These are phyloP conservation scores for Ustilago xerochloae DNA, from an alignment of 1,284 basidiomycete genomes.

Conservation along the genomic window DNA sequence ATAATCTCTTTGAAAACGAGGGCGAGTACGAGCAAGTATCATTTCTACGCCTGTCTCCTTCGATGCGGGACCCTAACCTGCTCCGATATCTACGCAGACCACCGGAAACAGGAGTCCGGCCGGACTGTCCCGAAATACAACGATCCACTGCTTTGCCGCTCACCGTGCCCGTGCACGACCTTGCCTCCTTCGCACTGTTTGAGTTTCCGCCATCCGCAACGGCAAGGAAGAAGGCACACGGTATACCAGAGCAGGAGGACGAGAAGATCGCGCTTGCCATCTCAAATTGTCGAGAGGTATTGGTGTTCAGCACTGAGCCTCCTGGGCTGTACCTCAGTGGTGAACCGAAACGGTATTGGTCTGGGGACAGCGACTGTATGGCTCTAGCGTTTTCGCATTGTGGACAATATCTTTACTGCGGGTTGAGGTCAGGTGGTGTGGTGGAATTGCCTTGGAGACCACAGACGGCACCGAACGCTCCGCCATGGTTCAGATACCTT, in stretches of 20 bases:
- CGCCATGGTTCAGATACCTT: neutral
- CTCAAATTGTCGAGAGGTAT: neutral
- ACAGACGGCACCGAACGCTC: neutral
- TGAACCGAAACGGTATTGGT: neutral
- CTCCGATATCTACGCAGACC: neutral
- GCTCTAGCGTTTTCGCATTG: neutral
- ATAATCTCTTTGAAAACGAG: neutral
- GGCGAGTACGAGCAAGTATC: neutral
- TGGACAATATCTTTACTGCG: slow-evolving; percentile 14
- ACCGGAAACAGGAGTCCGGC: neutral
- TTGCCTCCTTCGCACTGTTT: neutral
- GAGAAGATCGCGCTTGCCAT: neutral
- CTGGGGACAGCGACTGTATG: slow-evolving; percentile 20
- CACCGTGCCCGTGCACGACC: neutral
- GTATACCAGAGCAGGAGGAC: neutral
- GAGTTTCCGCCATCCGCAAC: neutral
- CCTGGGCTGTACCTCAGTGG: neutral
- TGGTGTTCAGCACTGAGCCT: neutral
- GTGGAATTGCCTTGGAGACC: neutral
- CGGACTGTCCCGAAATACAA: neutral
- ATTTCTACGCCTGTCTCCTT: neutral
- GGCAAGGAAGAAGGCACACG: neutral
- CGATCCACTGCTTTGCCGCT: neutral
- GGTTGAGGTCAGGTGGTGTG: slow-evolving; percentile 17
- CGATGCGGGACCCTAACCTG: neutral